Percentiles rank a stretch among this genome's conserved stretches.
Evolutionary conservation across 495 filamentous ascomycete genomes (phyloP).

Genomic region (Chaetomium fimeti): DNA sequence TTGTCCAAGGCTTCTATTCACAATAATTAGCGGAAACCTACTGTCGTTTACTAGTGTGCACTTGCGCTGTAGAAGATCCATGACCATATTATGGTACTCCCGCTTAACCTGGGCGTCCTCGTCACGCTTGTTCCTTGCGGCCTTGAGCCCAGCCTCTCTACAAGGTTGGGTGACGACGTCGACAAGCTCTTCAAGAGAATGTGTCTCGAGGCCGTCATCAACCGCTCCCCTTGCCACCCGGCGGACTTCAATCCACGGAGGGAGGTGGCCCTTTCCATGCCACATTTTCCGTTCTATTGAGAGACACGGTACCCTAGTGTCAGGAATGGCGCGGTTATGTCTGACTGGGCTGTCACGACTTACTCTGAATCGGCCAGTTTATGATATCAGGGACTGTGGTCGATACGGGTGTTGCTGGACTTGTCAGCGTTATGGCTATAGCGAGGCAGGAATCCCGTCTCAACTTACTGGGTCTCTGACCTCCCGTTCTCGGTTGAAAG

Average conservation of each 20-base stretch:
- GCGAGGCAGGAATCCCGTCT: too few species aligned
- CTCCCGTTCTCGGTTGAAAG: too few species aligned
- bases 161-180: neutral
- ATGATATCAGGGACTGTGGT: neutral
- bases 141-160: slow-evolving; percentile 3
- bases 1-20: neutral
- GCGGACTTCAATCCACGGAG: slow-evolving; percentile 2
- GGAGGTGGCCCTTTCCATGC: neutral
- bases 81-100: slow-evolving; percentile 10
- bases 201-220: neutral
- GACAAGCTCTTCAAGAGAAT: neutral
- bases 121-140: neutral
- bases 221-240: neutral
- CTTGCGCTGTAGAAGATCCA: neutral
- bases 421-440: neutral
- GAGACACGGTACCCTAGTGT: too few species aligned
- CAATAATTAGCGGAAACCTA: too few species aligned
- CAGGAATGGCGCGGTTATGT: neutral
- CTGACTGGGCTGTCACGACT: neutral
- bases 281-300: slow-evolving; percentile 5
- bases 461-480: too few species aligned
- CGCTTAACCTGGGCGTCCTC: slow-evolving; percentile 2
- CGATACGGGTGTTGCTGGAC: neutral
- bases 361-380: slow-evolving; percentile 13
- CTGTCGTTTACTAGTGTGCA: neutral